Evolutionary conservation across 148 eudicot genomes (phyloP), one percentile per base, ranked within the genome.

Genomic region (Nyssa sinensis): DNA sequence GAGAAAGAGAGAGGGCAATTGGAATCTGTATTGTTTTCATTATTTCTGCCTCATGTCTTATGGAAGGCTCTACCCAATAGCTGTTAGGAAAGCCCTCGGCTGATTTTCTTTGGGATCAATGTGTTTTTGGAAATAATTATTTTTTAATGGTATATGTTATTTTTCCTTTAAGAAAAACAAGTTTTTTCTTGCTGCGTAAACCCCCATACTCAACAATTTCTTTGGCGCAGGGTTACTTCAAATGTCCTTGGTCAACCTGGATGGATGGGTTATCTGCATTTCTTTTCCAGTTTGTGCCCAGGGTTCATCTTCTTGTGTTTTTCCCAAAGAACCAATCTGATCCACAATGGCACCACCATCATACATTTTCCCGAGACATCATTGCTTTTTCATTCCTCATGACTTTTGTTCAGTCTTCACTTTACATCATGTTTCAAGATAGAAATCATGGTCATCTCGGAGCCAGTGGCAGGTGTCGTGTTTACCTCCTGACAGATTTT

Each of bases 211-310:
- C 93, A 91, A 83, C 75, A 65, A 78, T 78, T 87, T 91, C 81
- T 91, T 89, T 89, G 91, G 80, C 86, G 91, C 96, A 91, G 96
- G 93, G 84, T 82, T 80, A 69, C 76, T 75, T 79, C 88, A 87
- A 83, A 70, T 76, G 78, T 82, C 89, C 89, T 79, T 80, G 82
- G 79, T 85, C 88, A 81, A 83, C 83, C 80, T 85, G 79, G 92
- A 88, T 84, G 86, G 86, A 82, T 85, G 86, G 85, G 85, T 80
- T 79, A 78, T 84, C 84, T 79, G 82, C 89, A 75, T 85, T 85
- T 81, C 85, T 70, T 81, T 79, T 83, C 82, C 81, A 80, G 84
- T 80, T 70, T 85, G 85, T 87, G 86, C 81, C 84, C 82, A 79
- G 69, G 88, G 87, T 81, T 79, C 88, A 82, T 85, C 82, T 71